Percentiles rank a stretch among this genome's conserved stretches.
These are phyloP conservation scores for Coniella vitis DNA, from an alignment of 2,329 filamentous ascomycete species.

Conservation along the genomic window DNA sequence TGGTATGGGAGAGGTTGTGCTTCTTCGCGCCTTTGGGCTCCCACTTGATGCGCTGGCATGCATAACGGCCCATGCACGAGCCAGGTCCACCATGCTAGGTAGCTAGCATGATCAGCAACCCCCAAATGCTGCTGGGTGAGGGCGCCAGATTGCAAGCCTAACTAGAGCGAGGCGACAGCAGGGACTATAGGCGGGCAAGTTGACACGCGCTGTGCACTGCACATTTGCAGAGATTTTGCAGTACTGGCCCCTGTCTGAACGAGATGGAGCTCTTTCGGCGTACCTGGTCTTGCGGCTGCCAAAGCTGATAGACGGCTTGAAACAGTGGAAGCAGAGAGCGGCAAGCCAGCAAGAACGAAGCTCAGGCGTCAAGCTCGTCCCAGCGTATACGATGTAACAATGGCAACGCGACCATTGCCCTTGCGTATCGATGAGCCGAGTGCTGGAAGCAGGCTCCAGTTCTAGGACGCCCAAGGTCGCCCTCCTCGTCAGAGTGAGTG, in stretches of 20 bases:
- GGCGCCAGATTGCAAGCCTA: constrained; percentile 16
- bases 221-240: too few relatives aligned
- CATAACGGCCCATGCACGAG: constrained; percentile 53
- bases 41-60: constrained; percentile 50
- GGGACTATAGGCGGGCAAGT: constrained; percentile 9
- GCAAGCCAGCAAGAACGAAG: not conserved
- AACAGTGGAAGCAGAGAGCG: not conserved
- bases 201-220: too few relatives aligned
- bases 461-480: not conserved
- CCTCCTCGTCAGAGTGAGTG: not conserved
- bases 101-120: constrained; percentile 28
- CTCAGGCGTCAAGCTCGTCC: constrained; percentile 1
- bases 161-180: constrained; percentile 1
- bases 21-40: constrained; percentile 35
- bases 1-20: constrained; percentile 15
- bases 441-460: not conserved
- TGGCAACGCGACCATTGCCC: constrained; percentile 2
- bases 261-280: too few relatives aligned
- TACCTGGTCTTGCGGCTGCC: too few relatives aligned
- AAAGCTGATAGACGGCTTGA: too few relatives aligned
- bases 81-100: constrained; percentile 38
- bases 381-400: constrained; percentile 3
- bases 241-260: too few relatives aligned
- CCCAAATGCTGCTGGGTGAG: constrained; percentile 19
- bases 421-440: not conserved